Evolutionary conservation across 257 asterid species (phyloP).

Genomic region (Anisodus acutangulus): DNA sequence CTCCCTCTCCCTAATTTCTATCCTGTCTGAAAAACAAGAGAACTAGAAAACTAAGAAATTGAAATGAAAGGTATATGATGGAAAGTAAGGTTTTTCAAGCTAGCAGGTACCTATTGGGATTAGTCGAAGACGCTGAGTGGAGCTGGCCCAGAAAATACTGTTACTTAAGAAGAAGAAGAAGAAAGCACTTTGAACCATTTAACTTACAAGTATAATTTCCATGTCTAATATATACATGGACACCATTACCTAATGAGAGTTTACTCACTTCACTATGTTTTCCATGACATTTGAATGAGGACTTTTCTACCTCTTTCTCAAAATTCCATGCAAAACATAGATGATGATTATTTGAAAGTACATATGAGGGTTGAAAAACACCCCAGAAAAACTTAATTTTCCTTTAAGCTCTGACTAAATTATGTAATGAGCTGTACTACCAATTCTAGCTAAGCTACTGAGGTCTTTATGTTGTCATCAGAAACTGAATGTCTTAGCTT

Average conservation of each 20-base stretch:
- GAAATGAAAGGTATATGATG: not conserved
- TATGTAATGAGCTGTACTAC: not conserved
- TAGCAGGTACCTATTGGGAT: not conserved
- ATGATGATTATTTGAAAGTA: not conserved
- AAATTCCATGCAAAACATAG: slow-evolving; percentile 16
- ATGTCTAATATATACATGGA: slow-evolving; percentile 10
- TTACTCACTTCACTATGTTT: slow-evolving; percentile 9
- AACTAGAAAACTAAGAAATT: not conserved
- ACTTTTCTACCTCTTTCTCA: slow-evolving; percentile 15
- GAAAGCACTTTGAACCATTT: not conserved
- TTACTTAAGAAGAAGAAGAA: not conserved
- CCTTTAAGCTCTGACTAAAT: not conserved
- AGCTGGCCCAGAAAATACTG: not conserved
- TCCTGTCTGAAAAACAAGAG: not conserved
- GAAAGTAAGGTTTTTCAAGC: too few relatives aligned
- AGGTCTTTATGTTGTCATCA: slow-evolving; percentile 13
- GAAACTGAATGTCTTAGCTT: slow-evolving; percentile 30
- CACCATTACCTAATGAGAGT: not conserved
- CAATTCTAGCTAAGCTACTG: not conserved
- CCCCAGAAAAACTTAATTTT: not conserved
- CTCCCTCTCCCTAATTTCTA: not conserved
- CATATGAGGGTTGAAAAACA: not conserved
- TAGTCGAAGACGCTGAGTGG: too few relatives aligned
- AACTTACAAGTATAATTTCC: slow-evolving; percentile 8
- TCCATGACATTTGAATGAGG: slow-evolving; percentile 17